Evolutionary conservation across 2,329 filamentous ascomycete genomes (phyloP).

Genomic region (Acrocalymma vagum): DNA sequence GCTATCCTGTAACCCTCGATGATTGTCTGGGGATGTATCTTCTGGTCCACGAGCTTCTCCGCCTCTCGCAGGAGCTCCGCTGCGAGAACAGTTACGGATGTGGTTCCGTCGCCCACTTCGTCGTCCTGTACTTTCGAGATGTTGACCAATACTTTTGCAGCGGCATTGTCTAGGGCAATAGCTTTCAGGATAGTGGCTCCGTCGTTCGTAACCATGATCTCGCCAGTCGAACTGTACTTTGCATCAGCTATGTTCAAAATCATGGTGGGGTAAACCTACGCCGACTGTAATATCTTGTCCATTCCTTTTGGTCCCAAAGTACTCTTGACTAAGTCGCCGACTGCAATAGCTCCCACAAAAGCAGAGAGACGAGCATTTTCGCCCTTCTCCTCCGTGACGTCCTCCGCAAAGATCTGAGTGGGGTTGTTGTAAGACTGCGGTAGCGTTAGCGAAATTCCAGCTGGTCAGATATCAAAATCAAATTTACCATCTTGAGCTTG

Average conservation of each 20-base stretch:
- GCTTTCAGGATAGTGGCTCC: constrained; percentile 98
- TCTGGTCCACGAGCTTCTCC: constrained; percentile 96
- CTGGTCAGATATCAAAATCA: neutral
- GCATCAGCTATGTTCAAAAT: constrained; percentile 28
- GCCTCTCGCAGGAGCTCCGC: constrained; percentile 95
- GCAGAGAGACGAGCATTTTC: constrained; percentile 99
- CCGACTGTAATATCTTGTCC: constrained; percentile 98
- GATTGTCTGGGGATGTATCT: constrained; percentile 99
- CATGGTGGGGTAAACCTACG: constrained; percentile 64
- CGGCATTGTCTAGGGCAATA: constrained; percentile 97
- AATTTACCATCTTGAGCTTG: constrained; percentile 44
- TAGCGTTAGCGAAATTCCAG: constrained; percentile 16
- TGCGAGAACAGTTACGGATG: constrained; percentile 94
- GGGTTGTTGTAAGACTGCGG: constrained; percentile 68
- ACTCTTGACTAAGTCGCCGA: constrained; percentile 96
- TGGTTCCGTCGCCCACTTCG: constrained; percentile 97
- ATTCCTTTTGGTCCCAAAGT: constrained; percentile 97
- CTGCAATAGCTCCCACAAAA: constrained; percentile 97
- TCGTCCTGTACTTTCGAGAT: constrained; percentile 99
- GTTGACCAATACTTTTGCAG: constrained; percentile 97
- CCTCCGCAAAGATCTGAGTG: constrained; percentile 97
- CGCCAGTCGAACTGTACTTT: constrained; percentile 79
- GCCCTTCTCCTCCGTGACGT: constrained; percentile 96
- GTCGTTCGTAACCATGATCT: constrained; percentile 99
- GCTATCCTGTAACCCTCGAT: constrained; percentile 99